Conservation (phyloP, 768 basidiomycete species). For the Leccinum variicolor region DNA sequence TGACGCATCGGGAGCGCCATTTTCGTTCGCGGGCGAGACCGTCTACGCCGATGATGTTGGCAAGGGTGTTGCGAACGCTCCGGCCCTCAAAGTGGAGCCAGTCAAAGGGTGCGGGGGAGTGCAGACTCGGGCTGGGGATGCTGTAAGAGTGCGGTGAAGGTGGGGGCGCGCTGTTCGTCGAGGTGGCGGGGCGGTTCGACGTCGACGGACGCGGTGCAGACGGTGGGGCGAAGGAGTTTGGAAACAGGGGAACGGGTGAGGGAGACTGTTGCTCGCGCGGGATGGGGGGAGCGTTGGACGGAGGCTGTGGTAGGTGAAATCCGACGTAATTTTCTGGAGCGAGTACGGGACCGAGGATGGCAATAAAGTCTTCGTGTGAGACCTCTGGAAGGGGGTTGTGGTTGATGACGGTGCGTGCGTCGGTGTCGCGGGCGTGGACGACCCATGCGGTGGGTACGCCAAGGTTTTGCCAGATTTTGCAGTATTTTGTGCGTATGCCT, state of each 20-base stretch:
- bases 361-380: conserved; percentile 83
- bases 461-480: conserved; percentile 68
- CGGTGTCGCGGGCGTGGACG: conserved; percentile 65
- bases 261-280: conserved; percentile 18
- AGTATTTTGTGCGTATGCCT: conserved; percentile 68
- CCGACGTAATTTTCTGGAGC: conserved; percentile 72
- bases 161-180: conserved; percentile 19
- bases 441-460: conserved; percentile 86
- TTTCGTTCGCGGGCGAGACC: too few species aligned
- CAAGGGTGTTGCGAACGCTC: conserved; percentile 73
- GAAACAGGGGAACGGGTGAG: conserved; percentile 30
- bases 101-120: conserved; percentile 76
- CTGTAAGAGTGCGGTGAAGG: conserved; percentile 5
- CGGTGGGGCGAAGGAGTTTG: conserved; percentile 18
- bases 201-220: conserved; percentile 34
- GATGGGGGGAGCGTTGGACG: conserved; percentile 17
- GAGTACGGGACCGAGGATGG: conserved; percentile 74
- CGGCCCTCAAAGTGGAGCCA: conserved; percentile 87
- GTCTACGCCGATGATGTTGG: conserved; percentile 3
- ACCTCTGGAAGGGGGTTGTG: conserved; percentile 87
- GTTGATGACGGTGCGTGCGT: conserved; percentile 70
- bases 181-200: conserved; percentile 30
- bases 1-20: too few species aligned
- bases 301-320: conserved; percentile 18
- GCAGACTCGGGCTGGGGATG: conserved; percentile 39